Evolutionary conservation across 768 basidiomycete species (phyloP), one percentile per base, ranked within the genome.

Genomic region (Glaciozyma martinii): DNA sequence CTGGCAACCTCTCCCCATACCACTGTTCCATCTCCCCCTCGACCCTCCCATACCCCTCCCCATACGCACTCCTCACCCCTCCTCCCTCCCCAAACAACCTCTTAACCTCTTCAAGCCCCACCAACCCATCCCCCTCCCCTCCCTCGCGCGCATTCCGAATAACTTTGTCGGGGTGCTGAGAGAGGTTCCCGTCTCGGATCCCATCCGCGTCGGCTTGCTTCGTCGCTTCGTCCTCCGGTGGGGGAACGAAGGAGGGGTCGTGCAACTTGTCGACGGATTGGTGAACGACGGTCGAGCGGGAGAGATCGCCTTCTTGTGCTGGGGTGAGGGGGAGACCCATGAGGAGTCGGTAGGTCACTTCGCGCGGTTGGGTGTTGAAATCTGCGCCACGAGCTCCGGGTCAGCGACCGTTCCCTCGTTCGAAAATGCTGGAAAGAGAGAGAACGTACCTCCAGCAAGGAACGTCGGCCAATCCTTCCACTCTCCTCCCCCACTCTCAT

Each of bases 321-420:
- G 62, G 30, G 1, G 82, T 78, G n/a, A 93, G 75, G 6, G 80
- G 74, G 59, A 85, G 80, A 21, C 84, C 83, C 8, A 85, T 81
- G 21, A 92, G 74, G 37, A 97, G 81, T 19, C 88, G 82, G 75
- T 98, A 97, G 1, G 84, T 83, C 7, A 89, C 80, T 73, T 93
- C 91, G 66, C 81, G 81, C 0, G 94, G 94, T 19, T 84, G 76
- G 60, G 89, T 89, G 76, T 97, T 98, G 78, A 95, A 91, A 76
- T 98, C 93, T 93, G 60, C 10, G 18, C 33, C 5, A 8, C n/a
- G 3, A 3, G 40, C 1, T 32, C 37, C 1, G 30, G 32, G 21
- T 23, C 27, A 23, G 29, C 5, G 6, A 3, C 3, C 21, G 30
- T 3, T 54, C 46, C 0, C 16, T 30, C 29, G 58, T 43, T 50